Evolutionary conservation across 768 basidiomycete species (phyloP).

Genomic region (Pisolithus orientalis): DNA sequence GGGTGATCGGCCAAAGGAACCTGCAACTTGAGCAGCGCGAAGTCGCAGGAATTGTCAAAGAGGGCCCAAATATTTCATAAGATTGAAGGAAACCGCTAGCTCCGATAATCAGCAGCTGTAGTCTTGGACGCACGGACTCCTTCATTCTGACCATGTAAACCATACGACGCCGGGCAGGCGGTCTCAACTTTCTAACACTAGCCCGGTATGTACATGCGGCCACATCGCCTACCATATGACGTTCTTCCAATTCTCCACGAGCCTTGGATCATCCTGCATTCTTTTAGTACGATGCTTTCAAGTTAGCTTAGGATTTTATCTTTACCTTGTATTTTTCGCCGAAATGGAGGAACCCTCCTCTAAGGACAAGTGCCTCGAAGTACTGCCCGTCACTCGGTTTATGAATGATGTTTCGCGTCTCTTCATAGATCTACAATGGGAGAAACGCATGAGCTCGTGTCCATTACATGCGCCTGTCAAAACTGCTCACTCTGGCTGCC

Average conservation of each 20-base stretch:
- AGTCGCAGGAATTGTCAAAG: constrained; percentile 52
- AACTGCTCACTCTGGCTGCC: constrained; percentile 56
- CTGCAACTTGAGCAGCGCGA: constrained; percentile 47
- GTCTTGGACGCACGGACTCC: no score
- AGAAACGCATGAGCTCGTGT: constrained; percentile 4
- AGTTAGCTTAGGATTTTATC: not conserved
- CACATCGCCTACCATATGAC: constrained; percentile 46
- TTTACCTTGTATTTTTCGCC: constrained; percentile 61
- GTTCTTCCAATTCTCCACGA: constrained; percentile 75
- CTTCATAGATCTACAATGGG: constrained; percentile 57
- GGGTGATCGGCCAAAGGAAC: constrained; percentile 60
- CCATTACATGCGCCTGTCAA: not conserved
- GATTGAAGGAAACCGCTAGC: constrained; percentile 27
- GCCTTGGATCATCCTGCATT: constrained; percentile 51
- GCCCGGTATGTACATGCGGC: not conserved
- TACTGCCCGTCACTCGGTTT: constrained; percentile 35
- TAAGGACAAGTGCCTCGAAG: constrained; percentile 60
- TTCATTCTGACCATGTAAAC: no score
- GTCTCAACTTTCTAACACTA: no score
- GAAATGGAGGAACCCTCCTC: constrained; percentile 68
- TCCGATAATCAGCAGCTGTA: constrained; percentile 5
- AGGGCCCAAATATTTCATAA: constrained; percentile 48
- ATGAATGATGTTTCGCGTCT: constrained; percentile 45
- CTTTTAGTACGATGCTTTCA: not conserved
- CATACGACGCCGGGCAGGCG: no score